These are phyloP conservation scores for Neoboletus magnificus DNA, from an alignment of 768 basidiomycete species.

Conservation along the genomic window DNA sequence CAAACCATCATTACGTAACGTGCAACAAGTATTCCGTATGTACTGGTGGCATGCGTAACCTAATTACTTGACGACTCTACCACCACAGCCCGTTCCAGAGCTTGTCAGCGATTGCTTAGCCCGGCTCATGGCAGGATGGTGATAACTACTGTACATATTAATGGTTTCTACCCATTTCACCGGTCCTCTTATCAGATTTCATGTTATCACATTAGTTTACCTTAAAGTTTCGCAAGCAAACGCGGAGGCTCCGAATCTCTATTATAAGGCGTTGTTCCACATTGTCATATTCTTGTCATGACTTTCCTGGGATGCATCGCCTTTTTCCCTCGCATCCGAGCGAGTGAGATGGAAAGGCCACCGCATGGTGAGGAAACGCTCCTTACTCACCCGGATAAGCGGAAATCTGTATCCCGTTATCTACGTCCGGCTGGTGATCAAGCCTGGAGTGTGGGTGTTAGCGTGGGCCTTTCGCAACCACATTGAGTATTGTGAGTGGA, in stretches of 20 bases:
- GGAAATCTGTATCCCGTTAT: neutral
- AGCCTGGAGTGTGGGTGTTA: neutral
- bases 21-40: neutral
- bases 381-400: neutral
- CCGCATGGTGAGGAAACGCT: too few species aligned
- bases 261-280: too few species aligned
- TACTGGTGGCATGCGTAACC: neutral
- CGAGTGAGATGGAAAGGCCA: neutral
- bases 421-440: neutral
- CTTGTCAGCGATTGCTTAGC: neutral
- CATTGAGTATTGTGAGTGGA: neutral
- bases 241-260: neutral
- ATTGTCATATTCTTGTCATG: neutral
- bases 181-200: neutral
- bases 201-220: neutral
- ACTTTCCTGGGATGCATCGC: neutral
- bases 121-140: neutral
- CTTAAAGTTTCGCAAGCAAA: neutral
- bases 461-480: neutral
- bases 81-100: neutral
- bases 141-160: too few species aligned
- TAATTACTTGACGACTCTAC: neutral
- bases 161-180: neutral
- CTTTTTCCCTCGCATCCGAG: neutral
- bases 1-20: neutral